A percentile compares a stretch with the other conserved stretches of the same genome.
These are phyloP conservation scores for Erodium chrysanthum DNA, from an alignment of 441 rosid species.

Conservation along the genomic window DNA sequence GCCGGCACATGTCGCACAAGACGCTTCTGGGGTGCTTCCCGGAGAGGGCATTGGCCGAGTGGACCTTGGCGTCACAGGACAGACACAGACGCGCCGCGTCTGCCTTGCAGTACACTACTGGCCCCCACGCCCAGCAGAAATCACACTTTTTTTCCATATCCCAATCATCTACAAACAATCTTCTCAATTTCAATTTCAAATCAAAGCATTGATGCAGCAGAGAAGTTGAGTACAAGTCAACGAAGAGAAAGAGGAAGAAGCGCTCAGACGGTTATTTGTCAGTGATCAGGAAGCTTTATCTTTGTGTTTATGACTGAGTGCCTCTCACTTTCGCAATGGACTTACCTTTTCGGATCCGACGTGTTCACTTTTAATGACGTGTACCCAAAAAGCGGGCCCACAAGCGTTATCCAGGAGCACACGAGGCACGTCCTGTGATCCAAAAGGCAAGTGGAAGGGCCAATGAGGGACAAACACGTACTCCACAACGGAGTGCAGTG, in stretches of 20 bases:
- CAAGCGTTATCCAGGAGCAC: not conserved
- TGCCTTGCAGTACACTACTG: constrained; percentile 64
- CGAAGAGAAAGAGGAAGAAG: too few species aligned
- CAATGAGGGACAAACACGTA: not conserved
- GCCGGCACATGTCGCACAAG: constrained; percentile 53
- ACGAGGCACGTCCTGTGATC: not conserved
- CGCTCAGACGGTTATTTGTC: too few species aligned
- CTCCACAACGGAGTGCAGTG: not conserved
- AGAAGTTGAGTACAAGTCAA: too few species aligned
- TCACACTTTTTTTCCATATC: constrained; percentile 81
- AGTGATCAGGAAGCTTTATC: constrained; percentile 1
- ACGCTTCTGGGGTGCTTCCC: constrained; percentile 60
- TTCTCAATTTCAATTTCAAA: too few species aligned
- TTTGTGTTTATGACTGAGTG: not conserved
- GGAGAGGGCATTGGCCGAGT: constrained; percentile 81
- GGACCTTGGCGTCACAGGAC: constrained; percentile 73
- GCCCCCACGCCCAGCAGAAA: constrained; percentile 54
- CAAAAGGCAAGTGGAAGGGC: not conserved
- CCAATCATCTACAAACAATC: too few species aligned
- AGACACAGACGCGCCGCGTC: constrained; percentile 77
- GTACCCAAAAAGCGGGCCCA: not conserved
- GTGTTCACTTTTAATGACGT: not conserved
- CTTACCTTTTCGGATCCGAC: not conserved
- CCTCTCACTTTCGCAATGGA: not conserved
- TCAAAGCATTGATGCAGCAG: too few species aligned